Conservation (phyloP, 106 monocot genomes). For the Allium sativum region DNA sequence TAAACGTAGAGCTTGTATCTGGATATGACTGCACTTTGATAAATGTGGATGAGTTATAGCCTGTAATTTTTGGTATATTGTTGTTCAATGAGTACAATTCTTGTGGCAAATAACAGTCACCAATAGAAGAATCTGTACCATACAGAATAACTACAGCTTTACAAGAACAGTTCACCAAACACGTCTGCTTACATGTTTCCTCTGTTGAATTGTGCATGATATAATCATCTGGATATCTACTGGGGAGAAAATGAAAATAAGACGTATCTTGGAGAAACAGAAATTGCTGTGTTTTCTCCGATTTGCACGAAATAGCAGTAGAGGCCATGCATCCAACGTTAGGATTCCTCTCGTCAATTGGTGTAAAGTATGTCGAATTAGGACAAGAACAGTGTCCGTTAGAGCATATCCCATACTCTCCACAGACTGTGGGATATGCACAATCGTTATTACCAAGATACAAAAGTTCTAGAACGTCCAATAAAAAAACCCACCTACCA, state of each 20-base stretch:
- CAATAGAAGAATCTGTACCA: slow-evolving; percentile 11
- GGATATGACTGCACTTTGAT: slow-evolving; percentile 25
- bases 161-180: slow-evolving; percentile 33
- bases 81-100: slow-evolving; percentile 29
- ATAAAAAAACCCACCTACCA: no score
- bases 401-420: slow-evolving; percentile 40
- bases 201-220: background rate
- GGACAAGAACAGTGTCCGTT: slow-evolving; percentile 40
- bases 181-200: slow-evolving; percentile 32
- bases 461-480: no score
- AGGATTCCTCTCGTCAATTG: slow-evolving; percentile 8
- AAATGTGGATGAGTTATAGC: slow-evolving; percentile 26
- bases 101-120: slow-evolving; percentile 25
- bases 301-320: slow-evolving; percentile 32
- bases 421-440: slow-evolving; percentile 18
- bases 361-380: slow-evolving; percentile 8
- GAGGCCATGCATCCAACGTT: slow-evolving; percentile 22
- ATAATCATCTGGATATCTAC: background rate
- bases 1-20: background rate
- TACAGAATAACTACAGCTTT: slow-evolving; percentile 27
- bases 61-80: slow-evolving; percentile 4
- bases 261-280: slow-evolving; percentile 14
- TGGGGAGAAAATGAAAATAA: slow-evolving; percentile 12
- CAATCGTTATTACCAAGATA: slow-evolving; percentile 12
- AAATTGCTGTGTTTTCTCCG: slow-evolving; percentile 10